Evolutionary conservation across 108 stramenopile genomes (phyloP).

Genomic region (Nitzschia sp.): DNA sequence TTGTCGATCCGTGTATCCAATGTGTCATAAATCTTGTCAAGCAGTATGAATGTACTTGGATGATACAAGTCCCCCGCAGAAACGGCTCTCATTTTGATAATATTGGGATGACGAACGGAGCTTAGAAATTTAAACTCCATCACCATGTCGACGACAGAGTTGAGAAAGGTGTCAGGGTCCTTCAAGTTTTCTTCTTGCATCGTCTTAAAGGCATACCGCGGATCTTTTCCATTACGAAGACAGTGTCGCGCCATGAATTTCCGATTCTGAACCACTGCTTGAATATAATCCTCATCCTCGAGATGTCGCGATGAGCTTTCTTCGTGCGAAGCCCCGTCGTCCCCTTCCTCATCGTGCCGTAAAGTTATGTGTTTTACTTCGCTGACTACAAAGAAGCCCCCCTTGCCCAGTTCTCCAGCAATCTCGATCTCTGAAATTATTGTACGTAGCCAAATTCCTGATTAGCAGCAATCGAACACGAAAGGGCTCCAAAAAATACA

Average conservation of each 20-base stretch:
- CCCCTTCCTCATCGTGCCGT: background rate
- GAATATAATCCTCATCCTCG: constrained; percentile 47
- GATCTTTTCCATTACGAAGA: constrained; percentile 55
- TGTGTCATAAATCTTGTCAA: constrained; percentile 69
- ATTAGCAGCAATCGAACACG: too few relatives aligned
- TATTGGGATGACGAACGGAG: constrained; percentile 64
- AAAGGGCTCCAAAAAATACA: background rate
- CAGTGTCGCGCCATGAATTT: constrained; percentile 55
- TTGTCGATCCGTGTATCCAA: constrained; percentile 38
- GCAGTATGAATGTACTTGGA: constrained; percentile 24
- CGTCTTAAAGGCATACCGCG: constrained; percentile 70
- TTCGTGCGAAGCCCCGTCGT: background rate
- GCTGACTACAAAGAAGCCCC: constrained; percentile 70
- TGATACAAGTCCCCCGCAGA: constrained; percentile 14
- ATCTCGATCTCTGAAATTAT: constrained; percentile 44
- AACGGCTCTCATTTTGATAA: constrained; percentile 73
- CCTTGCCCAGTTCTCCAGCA: constrained; percentile 57
- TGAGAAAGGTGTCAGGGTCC: constrained; percentile 49
- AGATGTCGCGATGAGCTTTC: constrained; percentile 17
- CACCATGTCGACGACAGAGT: constrained; percentile 62
- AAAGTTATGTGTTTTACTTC: constrained; percentile 41
- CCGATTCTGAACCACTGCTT: constrained; percentile 61
- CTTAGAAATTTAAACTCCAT: constrained; percentile 60
- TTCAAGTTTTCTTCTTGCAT: constrained; percentile 39
- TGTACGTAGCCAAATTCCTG: too few relatives aligned